phyloP scores from a whole-genome alignment of 2,329 filamentous ascomycete genomes.

The Helotiales sp. region DNA sequence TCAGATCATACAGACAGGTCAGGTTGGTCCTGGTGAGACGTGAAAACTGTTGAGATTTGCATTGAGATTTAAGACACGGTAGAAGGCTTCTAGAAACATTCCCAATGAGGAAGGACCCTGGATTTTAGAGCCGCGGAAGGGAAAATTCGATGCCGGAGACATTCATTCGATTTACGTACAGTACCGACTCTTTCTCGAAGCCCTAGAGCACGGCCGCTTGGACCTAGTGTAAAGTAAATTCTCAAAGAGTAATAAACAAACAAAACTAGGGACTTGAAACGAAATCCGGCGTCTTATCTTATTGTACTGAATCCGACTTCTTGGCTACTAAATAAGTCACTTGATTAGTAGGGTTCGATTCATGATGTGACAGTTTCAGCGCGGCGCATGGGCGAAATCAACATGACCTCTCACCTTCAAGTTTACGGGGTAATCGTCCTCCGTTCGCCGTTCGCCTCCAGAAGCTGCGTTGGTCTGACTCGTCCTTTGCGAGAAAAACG shows the following conservation, averaged over 20 bases:
- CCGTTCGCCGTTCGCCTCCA: constrained; percentile 25
- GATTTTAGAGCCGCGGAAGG: not conserved
- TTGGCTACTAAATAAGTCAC: not conserved
- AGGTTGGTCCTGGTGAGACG: not conserved
- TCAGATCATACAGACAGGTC: not conserved
- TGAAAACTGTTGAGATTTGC: not conserved
- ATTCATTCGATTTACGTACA: too few species aligned
- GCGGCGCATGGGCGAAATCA: not conserved
- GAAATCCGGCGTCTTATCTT: too few species aligned
- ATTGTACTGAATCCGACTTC: too few species aligned
- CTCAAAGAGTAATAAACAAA: too few species aligned
- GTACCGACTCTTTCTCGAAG: too few species aligned
- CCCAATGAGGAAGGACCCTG: not conserved
- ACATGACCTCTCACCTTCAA: constrained; percentile 29
- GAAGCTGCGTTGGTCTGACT: constrained; percentile 33
- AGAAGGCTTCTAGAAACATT: not conserved
- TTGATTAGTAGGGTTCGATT: not conserved
- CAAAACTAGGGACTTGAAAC: too few species aligned
- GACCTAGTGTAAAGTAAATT: not conserved
- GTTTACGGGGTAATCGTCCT: too few species aligned
- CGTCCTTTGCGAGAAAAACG: constrained; percentile 30
- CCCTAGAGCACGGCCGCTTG: too few species aligned
- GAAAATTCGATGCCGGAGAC: constrained; percentile 25
- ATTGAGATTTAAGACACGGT: not conserved
- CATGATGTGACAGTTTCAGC: not conserved